Evolutionary conservation across 2,329 filamentous ascomycete species (phyloP), one percentile per base, ranked within the genome.

Genomic region (Gyromitra esculenta): DNA sequence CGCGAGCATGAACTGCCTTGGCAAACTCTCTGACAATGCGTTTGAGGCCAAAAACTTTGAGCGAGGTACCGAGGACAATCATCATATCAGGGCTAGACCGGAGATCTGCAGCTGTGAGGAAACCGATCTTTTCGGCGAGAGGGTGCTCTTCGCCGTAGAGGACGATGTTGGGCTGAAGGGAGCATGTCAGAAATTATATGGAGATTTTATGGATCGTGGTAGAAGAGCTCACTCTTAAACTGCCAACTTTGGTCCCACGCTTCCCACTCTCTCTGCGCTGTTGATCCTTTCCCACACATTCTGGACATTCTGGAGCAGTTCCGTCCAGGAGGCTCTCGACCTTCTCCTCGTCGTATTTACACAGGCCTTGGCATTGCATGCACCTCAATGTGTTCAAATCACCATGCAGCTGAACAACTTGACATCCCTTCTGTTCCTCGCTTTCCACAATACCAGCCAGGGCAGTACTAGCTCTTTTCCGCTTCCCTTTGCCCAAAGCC

Each of bases 111-210:
- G 90, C 89, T 13, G 91, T 87, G 11, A 93, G 87, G 1, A 89
- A 88, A 25, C 89, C 90, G 78, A 93, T 91, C 4, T 91, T 85
- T 75, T 91, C 89, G 1, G 89, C 88, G 41, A 88, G 88, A 0
- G 91, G 91, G 79, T 93, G 90, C 67, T 92, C 90, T 81, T 93
- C 91, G 25, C 91, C 91, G 80, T 92, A 93, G 0, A 93, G 85
- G 1, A 93, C 91, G 80, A 93, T 91, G 80, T 93, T 90, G 0
- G 91, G 91, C 50, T 91, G 86, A 0, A 43, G 21, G 86, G 0
- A 35, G 21, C 59, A 63, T 56, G 52, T 72, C 62, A 60, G 62
- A 8, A 71, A 41, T 56, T 62, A 48, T 62, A n/a, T 35, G 13
- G 15, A 8, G 52, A 39, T 15, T 52, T 41, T 39, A 54, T 54